Evolutionary conservation across 176 grass and related monocot species (phyloP).

Genomic region (Thinopyrum elongatum): DNA sequence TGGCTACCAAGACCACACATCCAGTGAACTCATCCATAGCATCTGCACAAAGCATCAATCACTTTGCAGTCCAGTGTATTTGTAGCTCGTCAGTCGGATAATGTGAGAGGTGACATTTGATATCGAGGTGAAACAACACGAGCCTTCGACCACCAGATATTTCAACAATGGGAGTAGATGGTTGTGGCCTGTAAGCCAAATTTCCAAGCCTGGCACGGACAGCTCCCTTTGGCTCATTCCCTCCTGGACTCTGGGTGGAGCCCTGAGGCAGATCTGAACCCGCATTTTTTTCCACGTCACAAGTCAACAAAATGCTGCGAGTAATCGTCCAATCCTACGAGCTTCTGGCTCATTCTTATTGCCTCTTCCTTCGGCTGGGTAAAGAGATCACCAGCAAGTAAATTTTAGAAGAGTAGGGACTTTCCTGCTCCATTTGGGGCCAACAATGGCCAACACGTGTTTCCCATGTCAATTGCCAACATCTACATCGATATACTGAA

Average conservation of each 20-base stretch:
- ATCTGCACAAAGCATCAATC: constrained; percentile 58
- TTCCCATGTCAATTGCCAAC: constrained; percentile 72
- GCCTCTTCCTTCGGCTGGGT: constrained; percentile 55
- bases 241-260: constrained; percentile 72
- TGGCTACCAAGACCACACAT: constrained; percentile 67
- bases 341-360: constrained; percentile 55
- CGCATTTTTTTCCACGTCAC: constrained; percentile 58
- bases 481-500: constrained; percentile 58
- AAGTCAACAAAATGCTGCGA: constrained; percentile 74
- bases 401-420: constrained; percentile 63
- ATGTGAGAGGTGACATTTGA: constrained; percentile 31
- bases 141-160: constrained; percentile 65
- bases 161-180: constrained; percentile 61
- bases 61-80: constrained; percentile 75
- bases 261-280: constrained; percentile 57
- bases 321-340: constrained; percentile 59
- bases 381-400: constrained; percentile 60
- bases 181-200: constrained; percentile 24
- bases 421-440: constrained; percentile 69
- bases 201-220: constrained; percentile 59
- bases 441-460: constrained; percentile 67
- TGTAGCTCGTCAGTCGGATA: constrained; percentile 58
- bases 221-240: constrained; percentile 61
- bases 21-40: constrained; percentile 64
- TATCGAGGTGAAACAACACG: constrained; percentile 55